Conservation (phyloP, 768 basidiomycete genomes). For the Pulveroboletus ravenelii region DNA sequence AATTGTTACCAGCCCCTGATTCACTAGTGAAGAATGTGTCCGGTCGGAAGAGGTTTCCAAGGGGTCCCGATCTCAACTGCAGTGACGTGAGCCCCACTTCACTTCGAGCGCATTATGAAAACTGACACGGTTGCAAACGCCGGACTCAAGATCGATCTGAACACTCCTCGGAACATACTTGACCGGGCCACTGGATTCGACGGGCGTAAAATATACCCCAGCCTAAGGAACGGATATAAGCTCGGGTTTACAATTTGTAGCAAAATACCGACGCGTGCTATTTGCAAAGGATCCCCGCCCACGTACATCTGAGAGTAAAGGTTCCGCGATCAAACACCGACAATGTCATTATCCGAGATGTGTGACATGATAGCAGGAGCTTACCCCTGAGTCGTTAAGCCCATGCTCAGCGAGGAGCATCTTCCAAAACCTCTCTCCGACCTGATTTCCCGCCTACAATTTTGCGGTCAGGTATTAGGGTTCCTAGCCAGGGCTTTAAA, state of each 20-base stretch:
- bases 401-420: conserved; percentile 86
- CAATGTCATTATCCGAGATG: conserved; percentile 13
- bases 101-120: not conserved
- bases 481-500: not conserved
- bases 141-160: conserved; percentile 85
- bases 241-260: not conserved
- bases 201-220: conserved; percentile 78
- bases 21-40: conserved; percentile 74
- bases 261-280: conserved; percentile 55
- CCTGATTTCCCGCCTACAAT: conserved; percentile 63
- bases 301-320: conserved; percentile 49
- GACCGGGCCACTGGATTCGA: conserved; percentile 44
- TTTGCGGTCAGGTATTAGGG: conserved; percentile 20
- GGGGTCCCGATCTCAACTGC: conserved; percentile 61
- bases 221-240: conserved; percentile 39
- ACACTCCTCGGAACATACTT: conserved; percentile 90
- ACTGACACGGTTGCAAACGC: conserved; percentile 75
- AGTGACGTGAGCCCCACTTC: conserved; percentile 2
- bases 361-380: conserved; percentile 7
- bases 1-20: conserved; percentile 82
- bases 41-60: conserved; percentile 79
- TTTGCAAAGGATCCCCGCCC: conserved; percentile 70
- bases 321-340: conserved; percentile 8
- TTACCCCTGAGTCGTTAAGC: conserved; percentile 64
- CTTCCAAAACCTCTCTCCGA: conserved; percentile 87